Evolutionary conservation across 2,329 filamentous ascomycete genomes (phyloP), one percentile per base, ranked within the genome.

Genomic region (Aspergillus clavatus): DNA sequence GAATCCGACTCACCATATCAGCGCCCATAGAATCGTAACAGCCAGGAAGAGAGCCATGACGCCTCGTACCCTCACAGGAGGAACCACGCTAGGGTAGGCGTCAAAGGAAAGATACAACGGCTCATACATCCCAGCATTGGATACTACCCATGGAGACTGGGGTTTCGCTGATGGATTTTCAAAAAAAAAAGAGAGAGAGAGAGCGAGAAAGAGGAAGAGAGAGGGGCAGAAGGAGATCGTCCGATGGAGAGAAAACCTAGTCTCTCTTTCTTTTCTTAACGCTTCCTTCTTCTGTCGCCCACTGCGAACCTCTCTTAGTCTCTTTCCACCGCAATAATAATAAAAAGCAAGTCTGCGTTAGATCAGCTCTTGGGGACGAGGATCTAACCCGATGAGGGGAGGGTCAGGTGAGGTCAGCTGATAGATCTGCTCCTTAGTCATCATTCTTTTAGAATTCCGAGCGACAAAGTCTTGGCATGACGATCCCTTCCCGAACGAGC

Each of bases 41-140:
- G 72, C 68, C 31, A 75, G 61, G 46, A 75, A 66, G 45, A 75
- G 68, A 57, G 73, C 72, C 70, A 74, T 73, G 55, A 70, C 68
- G 55, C 71, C 72, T 67, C 69, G 67, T 43, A 72, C 70, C 63
- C 69, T 68, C 50, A 74, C 69, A 57, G 64, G 66, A 40, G 71
- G 71, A 40, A 72, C 66, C 50, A 72, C 65, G 50, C 66, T 63
- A 42, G 69, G 70, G 58, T 74, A 73, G 61, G 67, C 65, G 63
- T 72, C 66, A 55, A 70, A 67, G 41, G 70, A 65, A 55, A 72
- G 63, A 56, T 69, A 67, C 44, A 73, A 59, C 52, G 70, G 66
- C 61, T 72, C 71, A 63, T 71, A 68, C 65, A 67, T 72, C 61
- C 70, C 69, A 66, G 58, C 62, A 61, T 65, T 59, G 53, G 57